Conservation (phyloP, 352 stramenopile species). For the Pythium brachiatum region DNA sequence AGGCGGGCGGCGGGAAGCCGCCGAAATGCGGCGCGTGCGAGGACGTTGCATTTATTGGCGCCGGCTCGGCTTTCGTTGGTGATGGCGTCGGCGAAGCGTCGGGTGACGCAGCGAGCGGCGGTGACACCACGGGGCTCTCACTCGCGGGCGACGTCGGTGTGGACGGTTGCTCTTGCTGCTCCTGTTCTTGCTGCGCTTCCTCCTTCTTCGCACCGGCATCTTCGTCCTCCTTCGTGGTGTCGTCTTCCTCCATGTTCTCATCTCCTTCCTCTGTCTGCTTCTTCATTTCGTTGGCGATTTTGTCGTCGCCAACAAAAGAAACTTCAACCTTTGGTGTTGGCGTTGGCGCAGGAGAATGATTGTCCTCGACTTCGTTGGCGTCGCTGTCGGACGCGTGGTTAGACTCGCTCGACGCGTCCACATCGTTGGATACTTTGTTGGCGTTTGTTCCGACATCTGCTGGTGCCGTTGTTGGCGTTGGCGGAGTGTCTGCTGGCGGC, state of each 20-base stretch:
- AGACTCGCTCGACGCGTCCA: not conserved
- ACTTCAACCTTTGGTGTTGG: conserved; percentile 11
- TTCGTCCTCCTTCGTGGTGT: not conserved
- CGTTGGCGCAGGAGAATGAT: conserved; percentile 14
- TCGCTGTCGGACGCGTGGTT: not conserved
- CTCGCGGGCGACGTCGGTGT: not conserved
- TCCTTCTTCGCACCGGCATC: not conserved
- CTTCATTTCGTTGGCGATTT: not conserved
- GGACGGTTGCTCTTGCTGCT: not conserved
- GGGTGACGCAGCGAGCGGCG: not conserved
- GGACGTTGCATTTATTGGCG: not conserved
- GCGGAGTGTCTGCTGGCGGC: not conserved
- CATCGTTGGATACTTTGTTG: conserved; percentile 4
- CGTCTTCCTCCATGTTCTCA: not conserved
- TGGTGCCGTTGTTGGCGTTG: conserved; percentile 5
- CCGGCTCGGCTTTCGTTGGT: not conserved
- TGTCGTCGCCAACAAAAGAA: not conserved
- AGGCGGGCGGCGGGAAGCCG: not conserved
- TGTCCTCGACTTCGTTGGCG: conserved; percentile 4
- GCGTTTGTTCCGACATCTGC: conserved; percentile 1
- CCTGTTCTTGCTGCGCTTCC: not conserved
- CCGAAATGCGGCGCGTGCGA: not conserved
- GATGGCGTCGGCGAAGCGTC: not conserved
- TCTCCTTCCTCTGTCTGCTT: not conserved
- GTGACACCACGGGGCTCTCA: not conserved